phyloP scores from a whole-genome alignment of 176 grass and related monocot species.

The Avena eriantha region DNA sequence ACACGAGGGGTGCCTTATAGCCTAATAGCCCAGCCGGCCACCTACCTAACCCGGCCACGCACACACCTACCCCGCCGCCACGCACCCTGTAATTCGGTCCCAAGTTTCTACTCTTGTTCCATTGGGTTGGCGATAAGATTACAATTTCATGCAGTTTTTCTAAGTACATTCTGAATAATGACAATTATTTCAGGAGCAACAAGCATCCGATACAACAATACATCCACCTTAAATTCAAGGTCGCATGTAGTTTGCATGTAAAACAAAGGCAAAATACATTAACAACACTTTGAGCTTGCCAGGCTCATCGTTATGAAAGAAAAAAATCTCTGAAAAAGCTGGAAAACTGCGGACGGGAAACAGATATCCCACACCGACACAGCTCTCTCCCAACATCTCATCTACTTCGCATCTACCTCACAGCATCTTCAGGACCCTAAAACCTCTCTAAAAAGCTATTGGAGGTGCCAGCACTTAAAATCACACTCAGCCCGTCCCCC shows the following conservation, averaged over 20 bases:
- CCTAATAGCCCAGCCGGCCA: no score
- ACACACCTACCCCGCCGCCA: no score
- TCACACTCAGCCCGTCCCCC: no score
- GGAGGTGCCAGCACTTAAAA: no score
- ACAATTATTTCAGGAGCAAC: not conserved
- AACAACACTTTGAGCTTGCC: not conserved
- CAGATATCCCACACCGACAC: slow-evolving; percentile 45
- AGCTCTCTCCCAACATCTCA: slow-evolving; percentile 43
- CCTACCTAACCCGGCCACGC: no score
- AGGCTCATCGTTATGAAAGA: not conserved
- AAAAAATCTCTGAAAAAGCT: slow-evolving; percentile 45
- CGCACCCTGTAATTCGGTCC: no score
- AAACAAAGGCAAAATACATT: not conserved
- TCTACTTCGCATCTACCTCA: slow-evolving; percentile 44
- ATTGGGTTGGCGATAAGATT: no score
- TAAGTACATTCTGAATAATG: not conserved
- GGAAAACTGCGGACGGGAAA: slow-evolving; percentile 54
- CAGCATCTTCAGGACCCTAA: no score
- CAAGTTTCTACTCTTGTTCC: no score
- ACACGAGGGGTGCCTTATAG: no score
- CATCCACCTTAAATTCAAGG: not conserved
- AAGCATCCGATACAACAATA: not conserved
- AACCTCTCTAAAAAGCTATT: no score
- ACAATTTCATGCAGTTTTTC: not conserved
- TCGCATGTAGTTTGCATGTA: not conserved